Conservation (phyloP, 2,329 filamentous ascomycete genomes). For the Venturia aucupariae region DNA sequence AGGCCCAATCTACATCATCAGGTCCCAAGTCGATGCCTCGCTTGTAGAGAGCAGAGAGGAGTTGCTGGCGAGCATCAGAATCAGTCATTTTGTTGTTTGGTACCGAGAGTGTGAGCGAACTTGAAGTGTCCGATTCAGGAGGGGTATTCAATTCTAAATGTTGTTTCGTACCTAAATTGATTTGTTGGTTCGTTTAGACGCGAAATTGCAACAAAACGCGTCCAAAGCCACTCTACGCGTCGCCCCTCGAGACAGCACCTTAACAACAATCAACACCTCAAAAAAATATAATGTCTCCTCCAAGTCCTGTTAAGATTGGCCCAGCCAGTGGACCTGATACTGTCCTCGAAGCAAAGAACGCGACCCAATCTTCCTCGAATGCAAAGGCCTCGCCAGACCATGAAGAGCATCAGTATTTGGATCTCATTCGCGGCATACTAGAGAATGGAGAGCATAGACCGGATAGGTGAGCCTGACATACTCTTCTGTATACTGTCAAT, state of each 20-base stretch:
- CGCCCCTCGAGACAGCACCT: background rate
- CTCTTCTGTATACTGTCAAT: background rate
- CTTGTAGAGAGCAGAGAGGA: conserved; percentile 37
- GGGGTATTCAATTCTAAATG: too few relatives aligned
- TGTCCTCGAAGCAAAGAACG: conserved; percentile 17
- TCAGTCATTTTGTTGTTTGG: conserved; percentile 5
- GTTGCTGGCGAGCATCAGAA: conserved; percentile 5
- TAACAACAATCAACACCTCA: background rate
- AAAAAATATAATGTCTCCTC: background rate
- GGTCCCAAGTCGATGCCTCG: conserved; percentile 34
- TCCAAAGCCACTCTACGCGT: conserved; percentile 2
- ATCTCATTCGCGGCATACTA: conserved; percentile 79
- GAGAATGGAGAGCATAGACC: conserved; percentile 76
- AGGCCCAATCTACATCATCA: conserved; percentile 40
- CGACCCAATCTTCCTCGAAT: background rate
- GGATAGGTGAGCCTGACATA: conserved; percentile 53
- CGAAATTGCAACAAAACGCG: too few relatives aligned
- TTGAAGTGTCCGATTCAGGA: background rate
- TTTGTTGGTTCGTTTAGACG: too few relatives aligned
- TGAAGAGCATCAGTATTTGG: conserved; percentile 90
- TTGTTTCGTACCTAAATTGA: too few relatives aligned
- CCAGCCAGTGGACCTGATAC: conserved; percentile 22
- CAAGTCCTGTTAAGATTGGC: conserved; percentile 21
- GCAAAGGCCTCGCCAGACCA: conserved; percentile 35
- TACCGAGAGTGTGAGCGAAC: background rate